Conservation (phyloP, 176 grass and related monocot species). For the Oryza meyeriana region DNA sequence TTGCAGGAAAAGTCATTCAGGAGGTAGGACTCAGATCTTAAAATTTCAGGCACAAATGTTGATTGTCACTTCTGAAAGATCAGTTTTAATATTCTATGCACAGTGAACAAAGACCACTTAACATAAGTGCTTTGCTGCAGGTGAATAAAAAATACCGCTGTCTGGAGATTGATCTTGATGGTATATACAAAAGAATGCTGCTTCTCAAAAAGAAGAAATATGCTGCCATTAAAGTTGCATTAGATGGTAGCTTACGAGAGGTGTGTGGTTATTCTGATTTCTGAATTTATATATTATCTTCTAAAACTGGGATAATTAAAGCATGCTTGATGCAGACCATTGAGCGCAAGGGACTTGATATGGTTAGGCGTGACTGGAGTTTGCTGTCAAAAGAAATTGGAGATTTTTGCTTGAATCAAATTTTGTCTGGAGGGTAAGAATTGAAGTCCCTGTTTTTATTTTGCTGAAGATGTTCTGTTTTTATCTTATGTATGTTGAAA, state of each 20-base stretch:
- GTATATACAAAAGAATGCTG: slow-evolving; percentile 95
- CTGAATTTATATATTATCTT: neutral
- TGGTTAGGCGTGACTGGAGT: slow-evolving; percentile 98
- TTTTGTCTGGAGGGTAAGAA: slow-evolving; percentile 84
- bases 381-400: slow-evolving; percentile 90
- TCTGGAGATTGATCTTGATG: slow-evolving; percentile 98
- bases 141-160: slow-evolving; percentile 92
- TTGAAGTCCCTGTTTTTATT: slow-evolving; percentile 23
- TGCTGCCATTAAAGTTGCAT: slow-evolving; percentile 79
- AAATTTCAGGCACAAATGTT: slow-evolving; percentile 9
- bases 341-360: slow-evolving; percentile 96
- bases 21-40: slow-evolving; percentile 50
- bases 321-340: slow-evolving; percentile 61
- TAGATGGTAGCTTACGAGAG: slow-evolving; percentile 54
- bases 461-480: neutral
- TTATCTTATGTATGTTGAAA: slow-evolving; percentile 27
- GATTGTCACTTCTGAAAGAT: slow-evolving; percentile 2
- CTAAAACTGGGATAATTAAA: slow-evolving; percentile 26
- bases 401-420: slow-evolving; percentile 90
- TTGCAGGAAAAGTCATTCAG: slow-evolving; percentile 96
- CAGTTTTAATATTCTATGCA: neutral
- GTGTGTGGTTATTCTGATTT: slow-evolving; percentile 31
- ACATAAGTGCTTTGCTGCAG: slow-evolving; percentile 39
- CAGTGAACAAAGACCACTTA: slow-evolving; percentile 26
- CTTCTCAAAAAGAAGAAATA: slow-evolving; percentile 99